Conservation (phyloP, 805 yeast species). For the Monosporozyma yasuniensis region DNA sequence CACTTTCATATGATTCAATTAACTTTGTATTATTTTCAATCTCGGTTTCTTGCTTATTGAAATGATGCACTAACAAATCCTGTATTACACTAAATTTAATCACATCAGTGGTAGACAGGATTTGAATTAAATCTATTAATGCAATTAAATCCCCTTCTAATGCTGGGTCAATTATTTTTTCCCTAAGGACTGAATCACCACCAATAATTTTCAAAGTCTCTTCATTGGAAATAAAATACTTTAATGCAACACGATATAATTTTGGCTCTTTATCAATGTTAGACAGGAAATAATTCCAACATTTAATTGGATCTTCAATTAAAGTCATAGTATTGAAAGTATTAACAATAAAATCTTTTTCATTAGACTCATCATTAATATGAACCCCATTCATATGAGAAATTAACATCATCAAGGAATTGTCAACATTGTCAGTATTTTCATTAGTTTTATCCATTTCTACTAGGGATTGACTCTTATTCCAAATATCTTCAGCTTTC, state of each 20-base stretch:
- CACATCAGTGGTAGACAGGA: constrained; percentile 50
- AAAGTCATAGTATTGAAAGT: constrained; percentile 48
- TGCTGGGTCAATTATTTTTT: constrained; percentile 44
- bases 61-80: constrained; percentile 53
- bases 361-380: constrained; percentile 27
- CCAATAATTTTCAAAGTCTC: constrained; percentile 45
- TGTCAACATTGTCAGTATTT: constrained; percentile 17
- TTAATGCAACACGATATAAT: constrained; percentile 55
- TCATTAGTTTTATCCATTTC: constrained; percentile 37
- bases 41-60: constrained; percentile 52
- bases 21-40: constrained; percentile 61
- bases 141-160: constrained; percentile 48
- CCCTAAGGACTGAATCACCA: constrained; percentile 36
- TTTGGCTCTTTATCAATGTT: constrained; percentile 52
- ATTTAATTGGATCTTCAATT: constrained; percentile 46
- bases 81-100: constrained; percentile 67
- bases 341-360: constrained; percentile 18
- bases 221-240: constrained; percentile 50
- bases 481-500: constrained; percentile 51
- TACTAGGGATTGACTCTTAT: constrained; percentile 39
- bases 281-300: constrained; percentile 48
- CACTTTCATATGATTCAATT: constrained; percentile 56
- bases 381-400: constrained; percentile 34
- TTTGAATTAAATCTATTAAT: constrained; percentile 69
- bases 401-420: constrained; percentile 30